phyloP scores from a whole-genome alignment of 23 red algal species.

The Agarophyton chilense region DNA sequence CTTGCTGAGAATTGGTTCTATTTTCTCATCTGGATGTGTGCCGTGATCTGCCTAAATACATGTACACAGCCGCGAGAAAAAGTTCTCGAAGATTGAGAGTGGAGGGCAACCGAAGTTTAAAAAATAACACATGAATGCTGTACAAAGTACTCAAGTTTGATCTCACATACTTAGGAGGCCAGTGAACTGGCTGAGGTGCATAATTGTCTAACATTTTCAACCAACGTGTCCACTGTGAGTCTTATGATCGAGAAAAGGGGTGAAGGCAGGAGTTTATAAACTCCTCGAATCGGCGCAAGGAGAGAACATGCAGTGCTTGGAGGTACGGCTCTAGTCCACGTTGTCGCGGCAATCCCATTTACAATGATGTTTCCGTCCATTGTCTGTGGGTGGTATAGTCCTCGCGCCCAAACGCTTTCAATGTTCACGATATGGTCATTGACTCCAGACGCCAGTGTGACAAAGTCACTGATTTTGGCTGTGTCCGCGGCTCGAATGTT shows the following conservation, averaged over 20 bases:
- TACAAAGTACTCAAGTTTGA: background rate
- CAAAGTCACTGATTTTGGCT: conserved; percentile 28
- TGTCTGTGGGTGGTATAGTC: conserved; percentile 62
- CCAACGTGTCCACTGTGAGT: background rate
- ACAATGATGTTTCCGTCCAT: conserved; percentile 51
- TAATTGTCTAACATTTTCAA: background rate
- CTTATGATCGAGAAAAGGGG: background rate
- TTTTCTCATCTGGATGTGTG: background rate
- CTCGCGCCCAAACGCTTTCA: conserved; percentile 3
- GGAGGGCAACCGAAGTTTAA: background rate
- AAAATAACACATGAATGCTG: background rate
- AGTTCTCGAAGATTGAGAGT: background rate
- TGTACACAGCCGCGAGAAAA: no score
- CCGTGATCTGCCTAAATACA: background rate
- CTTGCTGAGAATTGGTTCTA: background rate
- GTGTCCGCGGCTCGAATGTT: conserved; percentile 14
- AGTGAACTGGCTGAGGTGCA: background rate
- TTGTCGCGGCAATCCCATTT: conserved; percentile 36
- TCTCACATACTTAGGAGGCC: background rate
- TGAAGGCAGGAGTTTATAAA: conserved; percentile 3
- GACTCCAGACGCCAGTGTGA: conserved; percentile 4
- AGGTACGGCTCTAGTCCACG: conserved; percentile 40
- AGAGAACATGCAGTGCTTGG: conserved; percentile 25
- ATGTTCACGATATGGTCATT: conserved; percentile 13
- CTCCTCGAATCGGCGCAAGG: conserved; percentile 16